Evolutionary conservation across 495 filamentous ascomycete species (phyloP).

Genomic region (Podospora comata): DNA sequence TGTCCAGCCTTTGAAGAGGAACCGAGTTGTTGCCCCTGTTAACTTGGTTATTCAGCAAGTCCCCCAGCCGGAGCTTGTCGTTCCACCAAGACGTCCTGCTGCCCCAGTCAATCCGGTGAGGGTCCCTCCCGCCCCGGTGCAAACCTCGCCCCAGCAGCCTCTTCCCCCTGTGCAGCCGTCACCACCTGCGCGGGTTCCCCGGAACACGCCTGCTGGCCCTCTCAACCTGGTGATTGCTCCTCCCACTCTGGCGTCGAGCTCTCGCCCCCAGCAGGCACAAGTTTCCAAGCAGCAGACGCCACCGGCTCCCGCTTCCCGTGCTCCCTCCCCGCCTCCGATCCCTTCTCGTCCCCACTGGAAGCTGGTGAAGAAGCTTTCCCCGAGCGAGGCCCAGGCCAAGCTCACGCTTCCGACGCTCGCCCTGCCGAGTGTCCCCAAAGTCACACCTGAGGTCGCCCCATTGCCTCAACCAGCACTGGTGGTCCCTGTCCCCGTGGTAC

Average conservation of each 20-base stretch:
- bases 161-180: no score
- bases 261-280: neutral
- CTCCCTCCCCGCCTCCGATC: neutral
- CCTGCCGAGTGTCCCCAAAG: neutral
- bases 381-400: neutral
- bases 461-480: neutral
- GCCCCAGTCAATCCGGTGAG: neutral
- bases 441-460: neutral
- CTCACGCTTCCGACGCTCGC: neutral
- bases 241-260: neutral
- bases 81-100: neutral
- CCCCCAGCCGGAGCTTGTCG: neutral
- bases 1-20: neutral
- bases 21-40: neutral
- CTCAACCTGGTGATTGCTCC: neutral
- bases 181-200: no score
- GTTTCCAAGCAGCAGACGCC: neutral
- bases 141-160: neutral
- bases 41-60: neutral
- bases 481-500: neutral
- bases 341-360: neutral
- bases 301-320: neutral
- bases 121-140: neutral
- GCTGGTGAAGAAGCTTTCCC: neutral
- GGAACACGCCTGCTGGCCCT: neutral